phyloP scores from a whole-genome alignment of 352 stramenopile genomes.

The Phytophthora crassamura region DNA sequence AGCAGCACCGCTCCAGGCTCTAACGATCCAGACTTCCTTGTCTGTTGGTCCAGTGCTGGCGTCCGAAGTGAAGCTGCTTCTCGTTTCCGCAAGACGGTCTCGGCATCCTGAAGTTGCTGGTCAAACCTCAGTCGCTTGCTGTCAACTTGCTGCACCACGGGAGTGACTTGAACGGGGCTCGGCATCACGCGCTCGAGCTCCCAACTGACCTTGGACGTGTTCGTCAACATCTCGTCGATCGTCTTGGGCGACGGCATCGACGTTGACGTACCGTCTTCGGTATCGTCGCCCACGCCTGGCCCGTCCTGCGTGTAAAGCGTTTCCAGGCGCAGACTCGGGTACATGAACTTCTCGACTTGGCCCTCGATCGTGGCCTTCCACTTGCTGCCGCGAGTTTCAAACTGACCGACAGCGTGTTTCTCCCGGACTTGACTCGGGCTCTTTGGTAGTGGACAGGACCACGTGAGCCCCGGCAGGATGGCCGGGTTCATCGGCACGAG shows the following conservation, averaged over 20 bases:
- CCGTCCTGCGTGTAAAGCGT: slow-evolving; percentile 39
- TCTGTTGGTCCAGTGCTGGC: background rate
- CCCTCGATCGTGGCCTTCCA: slow-evolving; percentile 70
- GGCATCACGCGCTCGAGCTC: slow-evolving; percentile 49
- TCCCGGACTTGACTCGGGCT: background rate
- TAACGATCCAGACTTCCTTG: slow-evolving; percentile 3
- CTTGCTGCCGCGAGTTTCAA: slow-evolving; percentile 63
- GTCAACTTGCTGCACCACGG: slow-evolving; percentile 34
- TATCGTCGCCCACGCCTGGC: background rate
- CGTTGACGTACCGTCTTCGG: background rate
- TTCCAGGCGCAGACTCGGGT: slow-evolving; percentile 69
- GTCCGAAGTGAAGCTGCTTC: slow-evolving; percentile 32
- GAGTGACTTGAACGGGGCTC: slow-evolving; percentile 31
- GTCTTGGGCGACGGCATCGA: slow-evolving; percentile 39
- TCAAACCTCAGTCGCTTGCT: slow-evolving; percentile 54
- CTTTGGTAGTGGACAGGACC: background rate
- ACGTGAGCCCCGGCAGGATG: slow-evolving; percentile 4
- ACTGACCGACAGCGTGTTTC: slow-evolving; percentile 50
- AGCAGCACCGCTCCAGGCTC: no score
- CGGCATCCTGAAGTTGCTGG: slow-evolving; percentile 63
- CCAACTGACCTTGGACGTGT: slow-evolving; percentile 60
- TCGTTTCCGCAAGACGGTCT: slow-evolving; percentile 56
- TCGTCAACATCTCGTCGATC: slow-evolving; percentile 46
- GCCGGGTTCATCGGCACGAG: slow-evolving; percentile 13
- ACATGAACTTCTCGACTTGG: slow-evolving; percentile 80